Conservation (phyloP, 805 yeast genomes). For the Monosporozyma unispora region DNA sequence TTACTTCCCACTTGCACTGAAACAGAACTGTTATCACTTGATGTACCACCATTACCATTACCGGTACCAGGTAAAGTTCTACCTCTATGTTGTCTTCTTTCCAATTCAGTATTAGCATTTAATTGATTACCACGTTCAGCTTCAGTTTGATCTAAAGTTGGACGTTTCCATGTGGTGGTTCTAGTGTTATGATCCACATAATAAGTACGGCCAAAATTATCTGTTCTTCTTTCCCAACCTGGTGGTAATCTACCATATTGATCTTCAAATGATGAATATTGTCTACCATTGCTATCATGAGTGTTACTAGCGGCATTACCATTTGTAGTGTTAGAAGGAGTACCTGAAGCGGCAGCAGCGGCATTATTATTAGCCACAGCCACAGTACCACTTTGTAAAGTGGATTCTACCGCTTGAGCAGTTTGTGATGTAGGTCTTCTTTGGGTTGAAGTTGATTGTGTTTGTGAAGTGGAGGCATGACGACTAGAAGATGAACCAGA, state of each 20-base stretch:
- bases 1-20: slow-evolving; percentile 42
- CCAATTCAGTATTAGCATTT: slow-evolving; percentile 69
- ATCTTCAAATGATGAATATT: slow-evolving; percentile 90
- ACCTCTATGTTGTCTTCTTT: slow-evolving; percentile 82
- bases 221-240: slow-evolving; percentile 99
- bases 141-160: slow-evolving; percentile 74
- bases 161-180: slow-evolving; percentile 98
- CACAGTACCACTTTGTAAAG: slow-evolving; percentile 21
- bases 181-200: slow-evolving; percentile 97
- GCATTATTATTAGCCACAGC: slow-evolving; percentile 13
- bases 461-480: slow-evolving; percentile 7
- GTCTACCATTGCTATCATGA: slow-evolving; percentile 34
- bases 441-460: slow-evolving; percentile 14
- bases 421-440: slow-evolving; percentile 8
- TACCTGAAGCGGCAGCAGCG: slow-evolving; percentile 9
- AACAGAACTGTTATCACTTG: slow-evolving; percentile 12
- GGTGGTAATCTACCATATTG: slow-evolving; percentile 94
- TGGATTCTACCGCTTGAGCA: slow-evolving; percentile 26
- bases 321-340: too few species aligned
- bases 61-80: slow-evolving; percentile 73
- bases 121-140: slow-evolving; percentile 50
- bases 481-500: slow-evolving; percentile 5
- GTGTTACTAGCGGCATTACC: slow-evolving; percentile 8
- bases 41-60: slow-evolving; percentile 24
- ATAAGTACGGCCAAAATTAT: slow-evolving; percentile 93